Evolutionary conservation across 371 early-diverging fungal genomes (phyloP), one percentile per base, ranked within the genome.

Genomic region (Rhizomucor miehei): DNA sequence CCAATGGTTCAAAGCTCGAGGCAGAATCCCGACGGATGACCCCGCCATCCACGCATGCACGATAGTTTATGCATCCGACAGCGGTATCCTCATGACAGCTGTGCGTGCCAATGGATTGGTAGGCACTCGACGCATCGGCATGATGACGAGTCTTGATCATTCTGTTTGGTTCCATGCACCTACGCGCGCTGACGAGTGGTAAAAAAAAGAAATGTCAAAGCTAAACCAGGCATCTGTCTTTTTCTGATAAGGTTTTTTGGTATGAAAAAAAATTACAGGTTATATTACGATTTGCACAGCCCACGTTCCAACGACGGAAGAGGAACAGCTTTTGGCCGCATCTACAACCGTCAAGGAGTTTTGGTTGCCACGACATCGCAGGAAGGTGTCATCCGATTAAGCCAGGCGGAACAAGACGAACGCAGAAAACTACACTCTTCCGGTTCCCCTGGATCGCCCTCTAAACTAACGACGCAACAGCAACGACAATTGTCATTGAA

Each of bases 151-250:
- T 40, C 71, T 96, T 35, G 92, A 93, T 69, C 94, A 94, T 57
- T 75, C 88, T 9, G 85, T 95, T 62, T 95, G 95, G 95, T 95
- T 95, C 70, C 95, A 95, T 60, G 84, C 80, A 55, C 86, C 90
- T 0, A 89, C 91, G 67, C 75, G 88, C 20, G 91, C 91, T 4
- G 95, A 95, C 63, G 92, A 95, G 46, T 95, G 90, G 90, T 75
- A 66, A 65, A 47, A 34, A 44, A 16, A 35, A 21, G 5, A 43
- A n/a, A n/a, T n/a, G n/a, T n/a, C n/a, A n/a, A n/a, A n/a, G n/a
- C n/a, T n/a, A n/a, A n/a, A n/a, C n/a, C n/a, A n/a, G n/a, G n/a
- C 24, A 29, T 52, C 14, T 52, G 9, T 13, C 24, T 14, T 23
- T 52, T 16, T 17, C 29, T 48, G 12, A 29, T 48, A 14, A 23